Conservation (phyloP, 2,329 filamentous ascomycete genomes). For the Alternaria sp. region DNA sequence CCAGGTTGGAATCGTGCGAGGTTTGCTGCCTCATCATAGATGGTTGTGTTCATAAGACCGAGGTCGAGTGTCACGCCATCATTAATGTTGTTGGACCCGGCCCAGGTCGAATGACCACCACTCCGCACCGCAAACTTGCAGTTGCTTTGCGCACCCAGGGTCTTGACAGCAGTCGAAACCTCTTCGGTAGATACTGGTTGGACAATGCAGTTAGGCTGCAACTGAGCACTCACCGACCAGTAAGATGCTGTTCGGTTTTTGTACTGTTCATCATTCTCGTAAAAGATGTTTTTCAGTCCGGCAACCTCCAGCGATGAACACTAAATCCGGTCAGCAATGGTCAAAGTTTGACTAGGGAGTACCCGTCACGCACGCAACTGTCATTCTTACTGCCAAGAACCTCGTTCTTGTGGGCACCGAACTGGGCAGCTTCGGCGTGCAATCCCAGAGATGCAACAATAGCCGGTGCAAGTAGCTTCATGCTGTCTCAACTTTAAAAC, state of each 20-base stretch:
- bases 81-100: conserved; percentile 39
- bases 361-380: conserved; percentile 9
- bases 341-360: not conserved
- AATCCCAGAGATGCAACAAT: conserved; percentile 5
- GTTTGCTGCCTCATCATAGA: conserved; percentile 11
- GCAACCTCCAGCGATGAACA: conserved; percentile 23
- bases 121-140: conserved; percentile 35
- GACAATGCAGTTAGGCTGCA: conserved; percentile 39
- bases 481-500: conserved; percentile 6
- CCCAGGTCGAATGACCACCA: conserved; percentile 35
- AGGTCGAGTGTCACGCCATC: conserved; percentile 39
- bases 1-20: conserved; percentile 36
- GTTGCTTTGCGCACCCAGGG: conserved; percentile 5
- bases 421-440: not conserved
- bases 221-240: conserved; percentile 34
- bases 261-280: conserved; percentile 21
- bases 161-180: conserved; percentile 24
- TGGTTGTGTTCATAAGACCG: conserved; percentile 28
- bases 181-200: conserved; percentile 36
- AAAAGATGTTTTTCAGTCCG: conserved; percentile 22
- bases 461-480: conserved; percentile 10
- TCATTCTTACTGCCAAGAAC: not conserved
- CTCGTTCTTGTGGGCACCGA: not conserved
- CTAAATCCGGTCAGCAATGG: conserved; percentile 18
- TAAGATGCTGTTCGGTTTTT: conserved; percentile 26